Evolutionary conservation across 192 early-diverging fungal species (phyloP).

Genomic region (Pilobolus umbonatus): DNA sequence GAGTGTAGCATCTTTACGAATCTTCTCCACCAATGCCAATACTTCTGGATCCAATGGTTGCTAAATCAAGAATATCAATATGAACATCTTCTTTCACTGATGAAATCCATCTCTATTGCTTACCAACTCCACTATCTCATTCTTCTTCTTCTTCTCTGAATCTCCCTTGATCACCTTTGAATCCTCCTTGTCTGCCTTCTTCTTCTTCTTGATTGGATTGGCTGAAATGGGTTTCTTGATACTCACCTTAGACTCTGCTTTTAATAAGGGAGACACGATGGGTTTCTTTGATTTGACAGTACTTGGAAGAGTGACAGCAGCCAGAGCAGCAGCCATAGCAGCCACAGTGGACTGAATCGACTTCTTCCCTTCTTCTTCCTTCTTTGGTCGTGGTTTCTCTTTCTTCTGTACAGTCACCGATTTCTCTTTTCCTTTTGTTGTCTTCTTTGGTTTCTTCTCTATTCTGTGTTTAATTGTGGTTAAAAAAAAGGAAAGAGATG

Average conservation of each 20-base stretch:
- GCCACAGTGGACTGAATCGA: too few species aligned
- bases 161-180: neutral
- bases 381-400: neutral
- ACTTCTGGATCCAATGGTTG: conserved; percentile 35
- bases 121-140: neutral
- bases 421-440: conserved; percentile 3
- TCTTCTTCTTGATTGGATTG: neutral
- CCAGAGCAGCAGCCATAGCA: too few species aligned
- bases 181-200: neutral
- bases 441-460: neutral
- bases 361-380: too few species aligned
- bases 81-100: neutral
- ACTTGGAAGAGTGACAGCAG: too few species aligned
- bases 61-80: neutral
- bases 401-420: neutral
- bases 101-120: neutral
- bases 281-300: too few species aligned
- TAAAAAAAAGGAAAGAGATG: neutral
- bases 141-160: neutral
- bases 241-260: neutral
- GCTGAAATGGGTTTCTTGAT: conserved; percentile 3
- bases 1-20: conserved; percentile 29
- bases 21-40: conserved; percentile 15
- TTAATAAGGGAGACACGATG: too few species aligned
- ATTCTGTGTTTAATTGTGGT: neutral